A percentile compares a stretch with the other conserved stretches of the same genome.
Conservation (phyloP, 495 filamentous ascomycete genomes). For the Beverwykella pulmonaria region DNA sequence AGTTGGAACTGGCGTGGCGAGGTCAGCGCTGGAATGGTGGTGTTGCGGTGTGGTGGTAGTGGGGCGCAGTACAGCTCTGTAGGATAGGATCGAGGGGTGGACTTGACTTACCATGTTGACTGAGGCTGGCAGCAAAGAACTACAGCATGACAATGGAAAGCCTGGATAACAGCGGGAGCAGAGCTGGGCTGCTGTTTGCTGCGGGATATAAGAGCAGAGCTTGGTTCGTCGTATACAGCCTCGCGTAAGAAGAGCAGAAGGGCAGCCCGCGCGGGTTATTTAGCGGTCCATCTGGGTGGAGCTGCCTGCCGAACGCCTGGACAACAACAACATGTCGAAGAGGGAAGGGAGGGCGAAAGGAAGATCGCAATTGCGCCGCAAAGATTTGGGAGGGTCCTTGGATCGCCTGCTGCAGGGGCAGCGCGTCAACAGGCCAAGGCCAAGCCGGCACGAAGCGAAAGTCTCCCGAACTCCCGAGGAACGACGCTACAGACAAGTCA, state of each 20-base stretch:
- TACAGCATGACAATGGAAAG: constrained; percentile 4
- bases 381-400: not conserved
- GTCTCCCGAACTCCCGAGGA: not conserved
- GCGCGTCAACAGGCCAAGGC: not conserved
- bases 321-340: not conserved
- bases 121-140: not conserved
- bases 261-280: not conserved
- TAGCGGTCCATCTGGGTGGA: not conserved
- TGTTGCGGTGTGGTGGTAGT: not conserved
- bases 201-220: not conserved
- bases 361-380: not conserved
- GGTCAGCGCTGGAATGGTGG: not conserved
- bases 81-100: not conserved
- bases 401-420: not conserved
- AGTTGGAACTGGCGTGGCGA: constrained; percentile 27
- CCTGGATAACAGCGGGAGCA: constrained; percentile 1
- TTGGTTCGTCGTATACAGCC: not conserved
- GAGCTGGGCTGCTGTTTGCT: not conserved
- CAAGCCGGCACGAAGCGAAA: not conserved
- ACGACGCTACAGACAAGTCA: too few species aligned
- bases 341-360: not conserved
- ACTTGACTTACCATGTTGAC: constrained; percentile 7
- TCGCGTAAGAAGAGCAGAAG: constrained; percentile 4
- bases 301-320: not conserved
- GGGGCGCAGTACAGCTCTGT: not conserved